Base-by-base conservation (phyloP, 78 protist genomes). In the Planoprotostelium fungivorum region DNA sequence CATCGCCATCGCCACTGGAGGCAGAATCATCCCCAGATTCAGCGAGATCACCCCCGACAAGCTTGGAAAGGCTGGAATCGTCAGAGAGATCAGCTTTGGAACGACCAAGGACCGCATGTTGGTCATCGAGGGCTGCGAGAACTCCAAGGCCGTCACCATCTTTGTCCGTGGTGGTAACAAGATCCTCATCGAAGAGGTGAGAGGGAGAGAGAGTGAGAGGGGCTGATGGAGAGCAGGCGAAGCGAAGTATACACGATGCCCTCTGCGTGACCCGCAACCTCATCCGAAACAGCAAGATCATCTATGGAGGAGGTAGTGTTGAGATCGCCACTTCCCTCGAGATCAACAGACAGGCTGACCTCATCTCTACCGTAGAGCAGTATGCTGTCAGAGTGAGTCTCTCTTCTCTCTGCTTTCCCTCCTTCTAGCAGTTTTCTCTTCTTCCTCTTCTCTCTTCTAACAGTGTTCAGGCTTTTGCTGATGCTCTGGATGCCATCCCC, bases 1-100 rank as follows among this genome's bases (percentile, higher is more conserved):
- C 36, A 86, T 99, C 51, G 99, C 99, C 83, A 99, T 99, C 91
- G 99, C 99, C n/a, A 98, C 99, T 39, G 99, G 98, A 63, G 99
- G 98, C 83, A 95, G 99, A 87, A 99, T 99, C 85, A 99, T 99
- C n/a, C 99, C 99, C 29, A 91, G 99, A 38, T 99, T 99, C 93
- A 91, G 87, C 84, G 99, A 99, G 92, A 94, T 99, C 63, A 73
- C 96, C 5, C 94, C 99, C 29, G 99, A 97, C 39, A 99, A 99
- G 96, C 98, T 99, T 36, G 99, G 99, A 88, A 93, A 36, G 5
- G 99, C 99, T 0, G 99, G 98, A 37, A 29, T 35, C 51, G 99
- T 99, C 29, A 86, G 98, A 39, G 99, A 99, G 95, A 90, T 97
- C 34, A 38, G 96, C 31, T 97, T 98, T 36, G 99, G 99, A n/a